Conservation (phyloP, 768 basidiomycete species). For the Mycena metata region DNA sequence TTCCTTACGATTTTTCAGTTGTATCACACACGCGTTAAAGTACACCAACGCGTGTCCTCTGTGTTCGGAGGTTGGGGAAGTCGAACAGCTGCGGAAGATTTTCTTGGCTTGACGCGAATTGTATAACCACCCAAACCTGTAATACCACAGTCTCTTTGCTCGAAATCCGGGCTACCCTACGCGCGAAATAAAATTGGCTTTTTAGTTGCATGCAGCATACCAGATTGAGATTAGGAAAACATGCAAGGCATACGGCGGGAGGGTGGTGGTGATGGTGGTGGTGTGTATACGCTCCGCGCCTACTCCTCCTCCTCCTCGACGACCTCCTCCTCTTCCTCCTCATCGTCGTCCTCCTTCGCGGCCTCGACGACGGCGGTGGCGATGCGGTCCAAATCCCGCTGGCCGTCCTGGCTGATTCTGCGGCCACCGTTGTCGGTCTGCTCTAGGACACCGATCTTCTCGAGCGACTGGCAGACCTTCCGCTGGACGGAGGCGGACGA, state of each 20-base stretch:
- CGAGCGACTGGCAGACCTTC: constrained; percentile 95
- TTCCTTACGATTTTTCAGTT: constrained; percentile 11
- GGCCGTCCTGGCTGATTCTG: constrained; percentile 96
- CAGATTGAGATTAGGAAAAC: constrained; percentile 52
- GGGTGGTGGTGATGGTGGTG: background rate
- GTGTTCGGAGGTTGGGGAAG: constrained; percentile 17
- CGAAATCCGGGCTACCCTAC: too few relatives aligned
- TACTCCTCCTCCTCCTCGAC: constrained; percentile 72
- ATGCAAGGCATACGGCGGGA: constrained; percentile 55
- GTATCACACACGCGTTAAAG: constrained; percentile 24
- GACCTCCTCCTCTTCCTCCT: constrained; percentile 79
- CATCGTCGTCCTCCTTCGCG: constrained; percentile 78
- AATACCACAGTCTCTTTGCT: too few relatives aligned
- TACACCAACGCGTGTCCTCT: constrained; percentile 27
- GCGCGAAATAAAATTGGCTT: constrained; percentile 40
- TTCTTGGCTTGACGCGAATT: constrained; percentile 23
- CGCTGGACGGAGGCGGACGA: constrained; percentile 92
- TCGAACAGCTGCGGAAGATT: constrained; percentile 33
- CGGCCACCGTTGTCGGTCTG: constrained; percentile 94
- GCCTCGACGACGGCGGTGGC: constrained; percentile 91
- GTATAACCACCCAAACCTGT: background rate
- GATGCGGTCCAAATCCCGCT: constrained; percentile 95
- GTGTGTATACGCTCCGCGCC: constrained; percentile 44
- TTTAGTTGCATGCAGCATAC: constrained; percentile 58
- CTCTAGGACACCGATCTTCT: constrained; percentile 99